phyloP scores from a whole-genome alignment of 2,329 filamentous ascomycete genomes.

The Nakataea oryzae region DNA sequence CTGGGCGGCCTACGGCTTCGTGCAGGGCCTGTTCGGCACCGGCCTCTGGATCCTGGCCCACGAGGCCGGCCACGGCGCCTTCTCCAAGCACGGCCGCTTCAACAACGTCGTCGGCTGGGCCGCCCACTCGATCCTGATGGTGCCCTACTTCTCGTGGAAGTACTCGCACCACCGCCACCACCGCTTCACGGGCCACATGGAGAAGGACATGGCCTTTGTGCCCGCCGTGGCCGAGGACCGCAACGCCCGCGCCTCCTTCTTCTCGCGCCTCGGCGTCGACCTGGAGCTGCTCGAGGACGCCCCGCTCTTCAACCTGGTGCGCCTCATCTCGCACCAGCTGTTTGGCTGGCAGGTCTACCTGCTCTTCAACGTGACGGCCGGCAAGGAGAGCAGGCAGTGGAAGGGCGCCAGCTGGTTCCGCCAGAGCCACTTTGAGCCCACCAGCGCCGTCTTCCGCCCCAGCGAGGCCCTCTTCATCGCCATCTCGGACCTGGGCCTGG shows the following conservation, averaged over 20 bases:
- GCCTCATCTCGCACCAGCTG: constrained; percentile 51
- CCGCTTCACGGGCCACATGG: constrained; percentile 56
- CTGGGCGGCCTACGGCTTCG: constrained; percentile 50
- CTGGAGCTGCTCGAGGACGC: constrained; percentile 52
- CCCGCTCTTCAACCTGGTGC: constrained; percentile 42
- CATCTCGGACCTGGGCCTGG: constrained; percentile 49
- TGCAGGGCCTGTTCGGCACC: constrained; percentile 55
- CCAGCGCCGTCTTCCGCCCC: constrained; percentile 48
- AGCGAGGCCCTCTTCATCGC: constrained; percentile 45
- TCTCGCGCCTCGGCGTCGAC: constrained; percentile 21
- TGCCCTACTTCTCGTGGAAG: constrained; percentile 67
- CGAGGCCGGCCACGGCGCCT: constrained; percentile 60
- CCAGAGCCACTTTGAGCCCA: constrained; percentile 50
- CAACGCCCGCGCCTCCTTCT: background rate
- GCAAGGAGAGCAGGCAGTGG: constrained; percentile 34
- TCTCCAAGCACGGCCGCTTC: constrained; percentile 43
- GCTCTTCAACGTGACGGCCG: constrained; percentile 44
- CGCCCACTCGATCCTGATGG: constrained; percentile 37
- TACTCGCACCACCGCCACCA: constrained; percentile 62
- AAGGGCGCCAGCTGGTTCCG: constrained; percentile 28
- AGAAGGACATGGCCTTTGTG: constrained; percentile 57
- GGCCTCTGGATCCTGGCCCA: constrained; percentile 64
- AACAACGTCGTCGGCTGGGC: constrained; percentile 77
- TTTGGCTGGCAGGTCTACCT: constrained; percentile 57
- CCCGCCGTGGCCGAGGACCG: constrained; percentile 30